Base-by-base conservation (phyloP, 106 monocot genomes). In the Triglochin maritima region DNA sequence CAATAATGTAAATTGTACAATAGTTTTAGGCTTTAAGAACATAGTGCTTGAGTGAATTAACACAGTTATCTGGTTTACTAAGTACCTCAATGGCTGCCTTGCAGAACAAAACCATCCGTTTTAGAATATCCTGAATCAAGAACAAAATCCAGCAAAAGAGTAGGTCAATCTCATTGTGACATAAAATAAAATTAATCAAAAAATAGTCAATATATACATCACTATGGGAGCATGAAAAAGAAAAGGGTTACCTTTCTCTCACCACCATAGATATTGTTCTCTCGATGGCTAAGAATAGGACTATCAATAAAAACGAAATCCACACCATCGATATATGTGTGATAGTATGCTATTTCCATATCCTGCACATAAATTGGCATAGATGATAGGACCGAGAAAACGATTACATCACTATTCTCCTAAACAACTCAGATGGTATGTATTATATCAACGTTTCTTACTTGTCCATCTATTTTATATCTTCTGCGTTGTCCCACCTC, bases 61-160 rank as follows among this genome's bases (percentile, higher is more conserved):
- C 29, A 29, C 29, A 29, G 29, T 29, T 29, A 29, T 29, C 1
- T 29, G 29, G 29, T 29, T 29, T 29, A 29, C 1, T 29, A 29
- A 29, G 29, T 83, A 93, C 93, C 93, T 93, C 93, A 65, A 93
- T 80, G 71, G 93, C 93, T 64, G 80, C 89, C 70, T 89, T 89
- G 86, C 93, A 89, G 49, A 89, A 81, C 71, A 89, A 79, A 74
- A 93, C 66, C 93, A 93, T 89, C 50, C 93, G 71, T 60, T 78
- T 93, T 61, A 93, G 59, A 71, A 86, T 76, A 47, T 93, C 93
- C 93, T 93, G 76, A 61, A 79, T 48, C 2, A 46, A 64, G 16
- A 12, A 29, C 12, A 47, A 42, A 60, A 63, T 15, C 11, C n/a
- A 43, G 29, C 29, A 29, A 29, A 29, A 29, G 29, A 29, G 29